Evolutionary conservation across 495 filamentous ascomycete genomes (phyloP), one percentile per base, ranked within the genome.

Genomic region (Trichoderma virens): DNA sequence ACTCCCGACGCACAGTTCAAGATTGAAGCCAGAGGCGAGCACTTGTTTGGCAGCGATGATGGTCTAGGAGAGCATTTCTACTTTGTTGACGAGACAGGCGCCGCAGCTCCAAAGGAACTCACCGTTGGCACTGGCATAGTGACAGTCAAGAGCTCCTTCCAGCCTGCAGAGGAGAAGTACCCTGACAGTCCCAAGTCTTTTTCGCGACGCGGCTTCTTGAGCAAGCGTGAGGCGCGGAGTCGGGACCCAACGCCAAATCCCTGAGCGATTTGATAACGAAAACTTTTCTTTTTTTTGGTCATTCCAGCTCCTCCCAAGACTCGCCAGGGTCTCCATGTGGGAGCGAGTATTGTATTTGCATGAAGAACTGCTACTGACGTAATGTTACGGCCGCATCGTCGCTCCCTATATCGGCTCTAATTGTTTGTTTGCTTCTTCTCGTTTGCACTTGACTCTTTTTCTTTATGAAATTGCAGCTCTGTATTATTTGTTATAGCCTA

Each of bases 1-100:
- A 85, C 88, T 7, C 86, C 93, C 5, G 94, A 96, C 70, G 83
- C 90, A 45, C 86, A 90, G 72, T 98, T 97, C 79, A 87, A 90
- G 73, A 70, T 99, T 60, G 82, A 87, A 63, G 94, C 92, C 60
- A 89, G 91, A 65, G 86, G 90, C 69, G 90, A 96, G 71, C 83
- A 88, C 66, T 89, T 88, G 4, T 91, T 97, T 69, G 86, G 90
- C 43, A 87, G 83, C 43, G 93, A 96, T 69, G 85, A 88, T 54
- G 80, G 85, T 32, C 79, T 98, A 11, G 94, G 94, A 51, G 92
- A 98, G 68, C 83, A 80, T 0, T 67, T 88, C n/a, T 96, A 96
- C 79, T 93, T 95, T 70, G 87, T 98, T 16, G 90, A 90, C 63
- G 93, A 98, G 70, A 87, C 88, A 64, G 86, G 87, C 18, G 76